Evolutionary conservation across 495 filamentous ascomycete genomes (phyloP), one percentile per base, ranked within the genome.

Genomic region (Lophiostoma macrostomum): DNA sequence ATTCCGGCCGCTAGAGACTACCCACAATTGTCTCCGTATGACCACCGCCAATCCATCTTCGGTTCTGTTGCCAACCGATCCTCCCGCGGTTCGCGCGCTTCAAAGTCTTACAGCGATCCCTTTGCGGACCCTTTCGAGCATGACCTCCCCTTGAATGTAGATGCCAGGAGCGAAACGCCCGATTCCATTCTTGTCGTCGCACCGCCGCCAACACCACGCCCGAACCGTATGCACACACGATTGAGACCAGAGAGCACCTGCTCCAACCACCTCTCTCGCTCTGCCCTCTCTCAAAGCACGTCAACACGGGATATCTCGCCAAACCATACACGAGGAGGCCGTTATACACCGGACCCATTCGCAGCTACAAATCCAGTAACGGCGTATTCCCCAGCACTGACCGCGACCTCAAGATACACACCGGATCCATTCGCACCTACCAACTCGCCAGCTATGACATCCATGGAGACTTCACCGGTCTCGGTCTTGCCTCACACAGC

Each of bases 11-110:
- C 39, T 22, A 12, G 8, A 16, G 47, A 58, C 8, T 58, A 52
- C 27, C 55, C 55, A 28, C 55, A 47, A 1, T 47, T 58, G 55
- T 58, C 55, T 4, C 55, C 55, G 7, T 58, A 58, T 24, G 55
- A 18, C n/a, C n/a, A 16, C 14, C 45, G 4, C 10, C 38, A 16
- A 23, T 35, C 32, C 38, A n/a, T n/a, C n/a, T n/a, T n/a, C n/a
- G n/a, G n/a, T n/a, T n/a, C n/a, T n/a, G n/a, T n/a, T n/a, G n/a
- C n/a, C n/a, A n/a, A n/a, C 24, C 6, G 4, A 20, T 20, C 14
- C 31, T 1, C 23, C 45, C 5, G 18, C 53, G 22, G 37, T 44
- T 20, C 27, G 14, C 31, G 42, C 3, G 43, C 16, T 8, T 43
- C 47, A 39, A 34, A 27, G 8, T 34, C 30, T 13, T 34, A 43